Percentiles rank a stretch among this genome's conserved stretches.
phyloP scores from a whole-genome alignment of 805 yeast species.

The Candida silvicultrix region DNA sequence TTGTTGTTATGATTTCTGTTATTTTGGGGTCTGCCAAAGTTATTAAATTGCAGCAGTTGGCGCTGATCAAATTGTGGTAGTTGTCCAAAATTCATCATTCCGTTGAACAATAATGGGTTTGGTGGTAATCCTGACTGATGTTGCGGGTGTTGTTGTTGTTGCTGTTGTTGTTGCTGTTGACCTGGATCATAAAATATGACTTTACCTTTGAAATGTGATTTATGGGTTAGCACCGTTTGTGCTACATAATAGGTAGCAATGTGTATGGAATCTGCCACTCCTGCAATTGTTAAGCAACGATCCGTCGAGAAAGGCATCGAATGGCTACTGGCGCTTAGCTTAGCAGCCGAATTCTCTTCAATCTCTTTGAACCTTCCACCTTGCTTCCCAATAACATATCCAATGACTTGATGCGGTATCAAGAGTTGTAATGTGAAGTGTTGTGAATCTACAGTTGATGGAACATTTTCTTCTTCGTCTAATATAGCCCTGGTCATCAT shows the following conservation, averaged over 20 bases:
- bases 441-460: conserved; percentile 49
- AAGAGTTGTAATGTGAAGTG: conserved; percentile 54
- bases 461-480: conserved; percentile 59
- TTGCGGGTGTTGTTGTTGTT: not conserved
- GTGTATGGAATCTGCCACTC: conserved; percentile 84
- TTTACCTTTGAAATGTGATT: conserved; percentile 44
- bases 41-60: conserved; percentile 2
- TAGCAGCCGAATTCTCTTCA: conserved; percentile 76
- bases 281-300: conserved; percentile 59
- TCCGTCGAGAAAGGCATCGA: conserved; percentile 74
- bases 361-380: conserved; percentile 74
- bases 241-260: conserved; percentile 74
- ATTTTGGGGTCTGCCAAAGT: not conserved
- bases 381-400: conserved; percentile 72
- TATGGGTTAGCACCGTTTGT: conserved; percentile 58
- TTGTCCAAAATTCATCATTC: conserved; percentile 6
- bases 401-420: conserved; percentile 75
- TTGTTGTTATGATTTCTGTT: not conserved
- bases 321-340: conserved; percentile 65
- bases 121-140: conserved; percentile 8
- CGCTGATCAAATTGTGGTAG: conserved; percentile 4
- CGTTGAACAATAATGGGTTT: conserved; percentile 8
- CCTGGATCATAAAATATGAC: conserved; percentile 52
- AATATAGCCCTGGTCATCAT: conserved; percentile 59
- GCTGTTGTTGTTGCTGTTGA: conserved; percentile 6